phyloP scores from a whole-genome alignment of 1,139 yeast species.

The Yamadazyma kanchanaburiensis region DNA sequence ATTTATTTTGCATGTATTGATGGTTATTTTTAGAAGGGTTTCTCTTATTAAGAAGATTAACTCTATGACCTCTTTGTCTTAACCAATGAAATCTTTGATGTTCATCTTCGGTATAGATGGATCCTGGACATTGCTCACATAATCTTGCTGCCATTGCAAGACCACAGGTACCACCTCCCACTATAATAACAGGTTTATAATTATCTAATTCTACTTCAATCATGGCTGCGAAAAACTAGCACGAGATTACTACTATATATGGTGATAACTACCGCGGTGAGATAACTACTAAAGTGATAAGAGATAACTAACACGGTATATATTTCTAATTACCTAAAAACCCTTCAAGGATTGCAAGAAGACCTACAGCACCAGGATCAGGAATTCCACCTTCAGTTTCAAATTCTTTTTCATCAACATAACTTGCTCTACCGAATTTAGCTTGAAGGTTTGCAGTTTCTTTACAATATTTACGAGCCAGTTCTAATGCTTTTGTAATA shows the following conservation, averaged over 20 bases:
- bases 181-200: conserved; percentile 25
- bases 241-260: no score
- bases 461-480: conserved; percentile 75
- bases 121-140: conserved; percentile 37
- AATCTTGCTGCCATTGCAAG: conserved; percentile 33
- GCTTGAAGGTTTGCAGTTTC: conserved; percentile 73
- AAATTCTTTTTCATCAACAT: conserved; percentile 64
- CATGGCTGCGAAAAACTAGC: no score
- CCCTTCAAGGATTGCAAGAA: conserved; percentile 66
- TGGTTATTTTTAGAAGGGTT: conserved; percentile 9
- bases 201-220: background rate
- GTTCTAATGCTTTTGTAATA: conserved; percentile 56
- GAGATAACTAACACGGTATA: background rate
- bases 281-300: conserved; percentile 3
- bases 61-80: conserved; percentile 25
- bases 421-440: conserved; percentile 90
- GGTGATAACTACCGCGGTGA: conserved; percentile 8
- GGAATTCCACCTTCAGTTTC: conserved; percentile 63
- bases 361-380: conserved; percentile 91
- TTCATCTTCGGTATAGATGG: conserved; percentile 39
- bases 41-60: conserved; percentile 20
- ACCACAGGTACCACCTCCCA: conserved; percentile 44
- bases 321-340: conserved; percentile 20
- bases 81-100: conserved; percentile 43
- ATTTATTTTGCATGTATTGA: conserved; percentile 14